Conservation (phyloP, 768 basidiomycete genomes). For the Postia placenta region DNA sequence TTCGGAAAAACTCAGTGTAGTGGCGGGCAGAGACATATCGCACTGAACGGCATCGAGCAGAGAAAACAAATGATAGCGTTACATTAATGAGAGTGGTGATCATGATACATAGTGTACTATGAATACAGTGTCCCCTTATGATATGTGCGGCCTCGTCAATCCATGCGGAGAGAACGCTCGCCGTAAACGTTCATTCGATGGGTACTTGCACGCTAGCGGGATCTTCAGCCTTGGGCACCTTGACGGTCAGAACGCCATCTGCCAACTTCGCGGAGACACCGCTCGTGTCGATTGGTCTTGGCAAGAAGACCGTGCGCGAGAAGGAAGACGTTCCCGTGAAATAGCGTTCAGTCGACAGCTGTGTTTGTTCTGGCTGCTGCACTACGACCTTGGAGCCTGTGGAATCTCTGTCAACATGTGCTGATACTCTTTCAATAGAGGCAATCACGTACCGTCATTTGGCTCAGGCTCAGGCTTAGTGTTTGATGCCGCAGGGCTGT, state of each 20-base stretch:
- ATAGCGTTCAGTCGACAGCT: conserved; percentile 55
- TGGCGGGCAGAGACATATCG: no score
- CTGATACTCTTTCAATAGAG: background rate
- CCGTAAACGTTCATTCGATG: conserved; percentile 23
- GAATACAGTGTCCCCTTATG: background rate
- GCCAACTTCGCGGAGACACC: conserved; percentile 58
- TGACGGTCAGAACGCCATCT: conserved; percentile 65
- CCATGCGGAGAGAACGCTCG: no score
- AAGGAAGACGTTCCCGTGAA: conserved; percentile 52
- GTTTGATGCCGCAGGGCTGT: conserved; percentile 7
- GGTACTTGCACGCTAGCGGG: conserved; percentile 45
- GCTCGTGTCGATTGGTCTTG: conserved; percentile 51
- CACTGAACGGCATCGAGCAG: no score
- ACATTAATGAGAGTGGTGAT: background rate
- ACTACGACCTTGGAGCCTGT: conserved; percentile 16
- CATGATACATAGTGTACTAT: background rate
- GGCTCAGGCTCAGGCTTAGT: conserved; percentile 14
- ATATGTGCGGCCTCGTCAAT: no score
- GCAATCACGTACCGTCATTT: conserved; percentile 14
- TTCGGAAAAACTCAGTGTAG: no score
- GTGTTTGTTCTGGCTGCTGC: conserved; percentile 27
- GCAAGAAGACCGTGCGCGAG: conserved; percentile 67
- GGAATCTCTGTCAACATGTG: no score
- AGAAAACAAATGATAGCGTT: background rate
- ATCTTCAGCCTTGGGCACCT: conserved; percentile 55